Conservation (phyloP, 129 eudicot genomes). For the Scalesia atractyloides region DNA sequence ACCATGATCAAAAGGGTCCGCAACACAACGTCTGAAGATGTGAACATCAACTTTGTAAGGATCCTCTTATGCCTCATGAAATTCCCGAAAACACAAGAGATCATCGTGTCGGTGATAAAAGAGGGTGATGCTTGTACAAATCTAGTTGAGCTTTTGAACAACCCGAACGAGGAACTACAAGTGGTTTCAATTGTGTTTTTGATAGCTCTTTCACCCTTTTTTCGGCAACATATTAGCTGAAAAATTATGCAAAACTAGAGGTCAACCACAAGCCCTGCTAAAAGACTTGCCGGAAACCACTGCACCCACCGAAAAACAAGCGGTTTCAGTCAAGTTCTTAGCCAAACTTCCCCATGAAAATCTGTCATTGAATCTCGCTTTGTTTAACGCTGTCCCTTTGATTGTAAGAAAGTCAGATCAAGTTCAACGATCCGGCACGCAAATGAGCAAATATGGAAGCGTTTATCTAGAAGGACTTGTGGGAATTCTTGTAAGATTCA, state of each 20-base stretch:
- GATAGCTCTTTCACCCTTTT: slow-evolving; percentile 44
- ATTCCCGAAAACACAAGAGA: slow-evolving; percentile 39
- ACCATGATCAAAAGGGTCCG: slow-evolving; percentile 48
- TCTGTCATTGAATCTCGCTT: slow-evolving; percentile 53
- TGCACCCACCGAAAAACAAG: slow-evolving; percentile 54
- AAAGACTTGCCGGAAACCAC: slow-evolving; percentile 38
- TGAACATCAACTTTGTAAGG: slow-evolving; percentile 59
- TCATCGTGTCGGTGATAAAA: slow-evolving; percentile 49
- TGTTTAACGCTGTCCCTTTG: slow-evolving; percentile 40
- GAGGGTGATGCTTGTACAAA: slow-evolving; percentile 55
- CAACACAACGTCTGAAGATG: slow-evolving; percentile 51
- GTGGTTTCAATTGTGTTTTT: slow-evolving; percentile 47
- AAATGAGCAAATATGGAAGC: slow-evolving; percentile 56
- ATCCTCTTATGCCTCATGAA: slow-evolving; percentile 55
- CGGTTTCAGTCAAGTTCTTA: slow-evolving; percentile 60
- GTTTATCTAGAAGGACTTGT: slow-evolving; percentile 68
- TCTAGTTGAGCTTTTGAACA: slow-evolving; percentile 48
- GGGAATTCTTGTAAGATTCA: slow-evolving; percentile 68
- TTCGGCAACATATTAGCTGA: slow-evolving; percentile 64
- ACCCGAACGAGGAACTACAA: slow-evolving; percentile 60
- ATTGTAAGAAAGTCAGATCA: slow-evolving; percentile 39
- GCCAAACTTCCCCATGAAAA: slow-evolving; percentile 84
- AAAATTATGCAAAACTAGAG: slow-evolving; percentile 58
- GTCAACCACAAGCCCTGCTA: slow-evolving; percentile 63
- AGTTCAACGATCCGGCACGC: slow-evolving; percentile 44